Evolutionary conservation across 805 yeast species (phyloP), one percentile per base, ranked within the genome.

Genomic region (Lipomyces orientalis): DNA sequence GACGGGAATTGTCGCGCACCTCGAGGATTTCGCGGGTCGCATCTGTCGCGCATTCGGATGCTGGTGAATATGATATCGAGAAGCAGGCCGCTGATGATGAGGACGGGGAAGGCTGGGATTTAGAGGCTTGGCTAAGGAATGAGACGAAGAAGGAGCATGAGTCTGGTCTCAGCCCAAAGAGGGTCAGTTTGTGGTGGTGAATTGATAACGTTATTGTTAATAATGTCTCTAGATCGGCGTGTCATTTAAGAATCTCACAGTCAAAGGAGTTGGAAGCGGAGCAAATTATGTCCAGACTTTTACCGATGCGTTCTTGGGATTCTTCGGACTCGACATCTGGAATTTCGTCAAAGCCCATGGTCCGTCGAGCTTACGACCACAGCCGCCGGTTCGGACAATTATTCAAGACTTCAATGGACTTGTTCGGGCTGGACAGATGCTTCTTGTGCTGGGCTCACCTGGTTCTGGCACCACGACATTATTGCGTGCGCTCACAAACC

Each of bases 401-500:
- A 66, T 74, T 43, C 61, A 67, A 33, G 67, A 77, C 46, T 60
- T 73, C 54, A 69, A 67, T 55, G 85, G 79, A 35, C 66, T 80
- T 22, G 85, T 86, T 7, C 79, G 81, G 62, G 84, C 89, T 1
- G 92, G 93, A 72, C 92, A 88, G 73, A 84, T 88, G 87, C 82
- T 87, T 39, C 79, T 89, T 60, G 93, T 89, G 5, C 77, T 88
- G 46, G 91, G 91, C 64, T 84, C 89, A 68, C 95, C 95, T 1
- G 95, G 95, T 72, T 88, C 94, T 29, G 95, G 95, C 34, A 68
- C 72, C 22, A 68, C 73, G 1, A 70, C 73, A 9, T 60, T 70
- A 10, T 66, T 70, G 75, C 87, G 87, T 72, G 83, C 90, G 2
- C 80, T 89, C 71, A 86, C 92, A 12, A 88, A 87, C 64, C 69